phyloP scores from a whole-genome alignment of 148 eudicot genomes.

The Vaccinium myrtillus region DNA sequence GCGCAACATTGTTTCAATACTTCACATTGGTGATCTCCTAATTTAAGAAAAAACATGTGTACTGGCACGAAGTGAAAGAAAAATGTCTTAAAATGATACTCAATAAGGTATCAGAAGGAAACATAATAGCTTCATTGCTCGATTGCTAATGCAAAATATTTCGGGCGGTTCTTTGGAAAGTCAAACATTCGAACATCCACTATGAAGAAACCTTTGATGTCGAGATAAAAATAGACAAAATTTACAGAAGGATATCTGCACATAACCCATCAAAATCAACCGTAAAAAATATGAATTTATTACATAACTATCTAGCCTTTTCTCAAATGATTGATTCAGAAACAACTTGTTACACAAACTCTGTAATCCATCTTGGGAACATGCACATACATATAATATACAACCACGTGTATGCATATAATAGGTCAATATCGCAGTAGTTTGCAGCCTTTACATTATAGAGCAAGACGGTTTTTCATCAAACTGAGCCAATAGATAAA shows the following conservation, averaged over 20 bases:
- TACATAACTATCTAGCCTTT: not conserved
- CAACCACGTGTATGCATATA: not conserved
- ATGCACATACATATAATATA: not conserved
- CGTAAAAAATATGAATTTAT: not conserved
- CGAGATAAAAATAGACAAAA: not conserved
- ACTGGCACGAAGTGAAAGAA: not conserved
- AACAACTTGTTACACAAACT: not conserved
- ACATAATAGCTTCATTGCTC: not conserved
- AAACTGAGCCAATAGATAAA: not conserved
- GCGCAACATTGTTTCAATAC: not conserved
- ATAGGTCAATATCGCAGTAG: not conserved
- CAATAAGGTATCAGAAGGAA: not conserved
- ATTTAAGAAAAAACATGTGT: not conserved
- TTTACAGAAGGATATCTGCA: not conserved
- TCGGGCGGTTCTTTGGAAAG: not conserved
- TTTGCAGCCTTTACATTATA: not conserved
- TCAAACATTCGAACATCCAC: not conserved
- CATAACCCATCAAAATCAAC: not conserved
- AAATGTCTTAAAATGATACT: not conserved
- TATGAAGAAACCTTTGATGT: not conserved
- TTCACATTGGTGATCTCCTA: not conserved
- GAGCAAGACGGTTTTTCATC: not conserved
- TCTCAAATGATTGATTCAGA: not conserved
- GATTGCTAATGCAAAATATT: not conserved
- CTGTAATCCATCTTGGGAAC: not conserved